Percentiles rank a stretch among this genome's conserved stretches.
Conservation (phyloP, 106 monocot species). For the Apostasia ramifera region DNA sequence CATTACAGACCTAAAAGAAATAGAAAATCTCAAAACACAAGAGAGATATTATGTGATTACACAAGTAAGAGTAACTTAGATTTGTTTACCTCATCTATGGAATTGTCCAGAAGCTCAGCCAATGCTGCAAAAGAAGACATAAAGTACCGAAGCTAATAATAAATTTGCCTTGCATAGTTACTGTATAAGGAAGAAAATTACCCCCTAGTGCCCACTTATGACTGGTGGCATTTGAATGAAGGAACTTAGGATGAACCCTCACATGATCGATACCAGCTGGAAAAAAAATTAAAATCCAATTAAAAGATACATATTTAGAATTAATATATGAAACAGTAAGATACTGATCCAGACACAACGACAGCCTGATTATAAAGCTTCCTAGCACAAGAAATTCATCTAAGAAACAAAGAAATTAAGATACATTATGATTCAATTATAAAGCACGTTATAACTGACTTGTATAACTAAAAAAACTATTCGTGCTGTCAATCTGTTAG, state of each 20-base stretch:
- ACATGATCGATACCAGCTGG: slow-evolving; percentile 64
- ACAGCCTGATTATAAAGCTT: no score
- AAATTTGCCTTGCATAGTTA: background rate
- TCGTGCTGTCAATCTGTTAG: no score
- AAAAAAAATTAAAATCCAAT: background rate
- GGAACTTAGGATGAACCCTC: slow-evolving; percentile 82
- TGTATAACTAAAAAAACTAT: no score
- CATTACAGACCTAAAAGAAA: slow-evolving; percentile 56
- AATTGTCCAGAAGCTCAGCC: slow-evolving; percentile 90
- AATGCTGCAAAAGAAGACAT: slow-evolving; percentile 47
- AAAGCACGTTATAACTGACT: no score
- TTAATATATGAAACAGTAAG: no score
- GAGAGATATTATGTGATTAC: background rate
- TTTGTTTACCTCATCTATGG: slow-evolving; percentile 68
- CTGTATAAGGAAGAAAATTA: slow-evolving; percentile 7
- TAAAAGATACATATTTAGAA: background rate
- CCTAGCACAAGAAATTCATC: no score
- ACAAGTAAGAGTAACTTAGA: background rate
- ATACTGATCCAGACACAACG: no score
- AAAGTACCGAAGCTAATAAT: background rate
- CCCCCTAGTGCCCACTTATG: slow-evolving; percentile 99
- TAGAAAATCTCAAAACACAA: background rate
- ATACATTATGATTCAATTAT: no score
- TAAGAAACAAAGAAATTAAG: no score
- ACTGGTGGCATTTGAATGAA: slow-evolving; percentile 92